Base-by-base conservation (phyloP, 257 asterid species). In the Knoxia roxburghii region DNA sequence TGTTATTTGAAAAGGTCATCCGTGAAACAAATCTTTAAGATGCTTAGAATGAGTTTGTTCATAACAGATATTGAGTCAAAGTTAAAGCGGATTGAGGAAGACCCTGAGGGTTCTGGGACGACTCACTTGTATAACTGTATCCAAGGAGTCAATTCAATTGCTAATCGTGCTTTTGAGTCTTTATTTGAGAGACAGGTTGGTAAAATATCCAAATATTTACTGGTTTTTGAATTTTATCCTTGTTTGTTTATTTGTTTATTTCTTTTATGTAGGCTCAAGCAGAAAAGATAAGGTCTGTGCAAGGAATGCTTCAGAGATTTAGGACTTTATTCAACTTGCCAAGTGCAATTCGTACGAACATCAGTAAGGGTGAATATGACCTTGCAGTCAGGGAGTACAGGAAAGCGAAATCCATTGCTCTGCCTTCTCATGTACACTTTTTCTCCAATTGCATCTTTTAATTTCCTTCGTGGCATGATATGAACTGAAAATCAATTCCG, bases 251-350 rank as follows among this genome's bases (percentile, higher is more conserved):
- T 12, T 57, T 18, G 15, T 59, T 56, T 68, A 29, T 41, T 61
- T 30, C 46, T 61, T 51, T 72, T 64, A 17, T 77, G 61, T 62
- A 94, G 99, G 95, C 96, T 20, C 99, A 94, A 88, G 87, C 97
- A 53, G 99, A 94, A 80, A 94, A 94, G 85, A 88, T 90, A 70
- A 84, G 99, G 79, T 86, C 99, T 73, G 96, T 94, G 72, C 99
- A 94, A 82, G 97, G 99, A 68, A 88, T 88, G 97, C 94, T 93
- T 73, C 99, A 93, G 81, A 93, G 99, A 79, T 93, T 93, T 72
- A 91, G 99, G 70, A 93, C 99, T 18, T 84, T 93, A 64, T 93
- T 93, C 74, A 93, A 93, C 87, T 80, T 93, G 80, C 99, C 99
- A 43, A 93, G 99, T 85, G 84, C 97, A 30, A 93, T 93, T 69